Evolutionary conservation across 345 rosid species (phyloP).

Genomic region (Turnera subulata): DNA sequence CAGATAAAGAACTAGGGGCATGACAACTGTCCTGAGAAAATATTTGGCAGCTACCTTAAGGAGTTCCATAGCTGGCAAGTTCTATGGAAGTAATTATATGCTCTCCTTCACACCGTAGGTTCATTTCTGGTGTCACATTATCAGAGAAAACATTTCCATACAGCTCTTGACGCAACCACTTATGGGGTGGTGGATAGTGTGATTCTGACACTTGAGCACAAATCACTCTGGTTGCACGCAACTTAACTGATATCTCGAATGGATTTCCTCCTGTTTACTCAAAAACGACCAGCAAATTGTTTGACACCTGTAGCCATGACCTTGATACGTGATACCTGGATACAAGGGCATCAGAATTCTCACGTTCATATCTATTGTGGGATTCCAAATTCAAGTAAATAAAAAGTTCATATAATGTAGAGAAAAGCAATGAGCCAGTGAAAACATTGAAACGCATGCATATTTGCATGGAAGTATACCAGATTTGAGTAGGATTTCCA

Average conservation of each 20-base stretch:
- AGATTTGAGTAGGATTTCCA: conserved; percentile 84
- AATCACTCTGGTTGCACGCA: conserved; percentile 39
- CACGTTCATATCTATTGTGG: background rate
- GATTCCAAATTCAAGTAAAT: background rate
- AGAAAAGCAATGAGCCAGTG: background rate
- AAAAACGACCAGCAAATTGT: conserved; percentile 75
- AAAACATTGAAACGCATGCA: no score
- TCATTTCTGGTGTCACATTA: conserved; percentile 64
- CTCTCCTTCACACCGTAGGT: conserved; percentile 65
- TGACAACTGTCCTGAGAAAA: conserved; percentile 74
- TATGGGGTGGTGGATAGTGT: conserved; percentile 66
- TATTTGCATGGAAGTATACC: no score
- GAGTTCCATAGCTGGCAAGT: conserved; percentile 93
- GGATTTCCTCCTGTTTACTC: conserved; percentile 95
- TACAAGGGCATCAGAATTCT: conserved; percentile 4
- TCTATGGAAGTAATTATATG: conserved; percentile 66
- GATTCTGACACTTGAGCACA: conserved; percentile 79
- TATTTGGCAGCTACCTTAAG: conserved; percentile 64
- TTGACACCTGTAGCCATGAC: conserved; percentile 66
- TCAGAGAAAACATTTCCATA: conserved; percentile 31
- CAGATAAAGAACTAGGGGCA: conserved; percentile 47
- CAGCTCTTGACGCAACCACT: conserved; percentile 42
- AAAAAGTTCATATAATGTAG: background rate
- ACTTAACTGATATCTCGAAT: conserved; percentile 62
- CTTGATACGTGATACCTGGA: conserved; percentile 89